phyloP scores from a whole-genome alignment of 441 rosid genomes.

The Jatropha podagrica region DNA sequence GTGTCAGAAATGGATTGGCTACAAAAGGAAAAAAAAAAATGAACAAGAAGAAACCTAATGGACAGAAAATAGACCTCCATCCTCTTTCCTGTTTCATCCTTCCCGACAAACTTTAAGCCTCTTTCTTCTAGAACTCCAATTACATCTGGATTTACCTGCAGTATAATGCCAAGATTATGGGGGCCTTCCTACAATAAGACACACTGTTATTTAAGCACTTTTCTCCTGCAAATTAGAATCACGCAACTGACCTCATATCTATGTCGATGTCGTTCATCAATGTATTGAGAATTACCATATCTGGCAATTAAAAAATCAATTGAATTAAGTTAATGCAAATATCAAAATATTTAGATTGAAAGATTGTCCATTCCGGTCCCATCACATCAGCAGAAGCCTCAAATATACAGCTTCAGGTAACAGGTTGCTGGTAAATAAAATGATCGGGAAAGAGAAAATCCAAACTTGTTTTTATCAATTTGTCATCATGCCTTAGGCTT shows the following conservation, averaged over 20 bases:
- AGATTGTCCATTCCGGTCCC: neutral
- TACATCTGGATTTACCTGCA: constrained; percentile 85
- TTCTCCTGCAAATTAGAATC: constrained; percentile 36
- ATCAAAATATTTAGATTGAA: constrained; percentile 3
- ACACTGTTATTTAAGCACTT: constrained; percentile 26
- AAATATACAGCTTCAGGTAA: neutral
- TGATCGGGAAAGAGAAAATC: neutral
- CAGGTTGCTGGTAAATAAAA: neutral
- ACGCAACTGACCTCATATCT: constrained; percentile 83
- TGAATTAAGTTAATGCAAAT: constrained; percentile 14
- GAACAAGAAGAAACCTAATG: constrained; percentile 6
- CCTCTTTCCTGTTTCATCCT: constrained; percentile 82
- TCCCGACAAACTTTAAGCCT: constrained; percentile 84
- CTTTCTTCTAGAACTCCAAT: constrained; percentile 63
- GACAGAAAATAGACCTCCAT: constrained; percentile 63
- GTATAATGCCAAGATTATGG: neutral
- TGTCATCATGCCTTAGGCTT: neutral
- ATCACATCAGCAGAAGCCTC: constrained; percentile 6
- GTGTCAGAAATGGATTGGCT: neutral
- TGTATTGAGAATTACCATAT: constrained; percentile 61
- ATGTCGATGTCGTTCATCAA: constrained; percentile 93
- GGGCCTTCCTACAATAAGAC: neutral
- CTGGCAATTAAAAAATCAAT: constrained; percentile 37
- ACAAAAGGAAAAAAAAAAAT: neutral
- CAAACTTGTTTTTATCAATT: neutral